These are phyloP conservation scores for Sugiyamaella chiloensis DNA, from an alignment of 805 yeast species.

Conservation along the genomic window DNA sequence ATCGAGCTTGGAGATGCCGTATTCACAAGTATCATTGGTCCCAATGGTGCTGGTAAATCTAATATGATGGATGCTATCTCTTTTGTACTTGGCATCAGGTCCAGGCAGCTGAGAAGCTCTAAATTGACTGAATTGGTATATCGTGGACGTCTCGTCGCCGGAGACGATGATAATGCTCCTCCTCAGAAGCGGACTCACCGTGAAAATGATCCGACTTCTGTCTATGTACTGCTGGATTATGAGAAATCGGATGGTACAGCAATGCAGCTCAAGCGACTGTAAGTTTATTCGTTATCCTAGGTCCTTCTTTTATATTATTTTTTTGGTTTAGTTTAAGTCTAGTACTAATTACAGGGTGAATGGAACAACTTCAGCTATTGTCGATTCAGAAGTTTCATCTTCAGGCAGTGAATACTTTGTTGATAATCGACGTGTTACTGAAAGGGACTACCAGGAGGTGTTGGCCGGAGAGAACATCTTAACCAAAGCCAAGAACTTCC, in stretches of 20 bases:
- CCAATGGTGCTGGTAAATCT: slow-evolving; percentile 98
- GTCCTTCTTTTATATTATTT: too few species aligned
- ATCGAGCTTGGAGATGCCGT: slow-evolving; percentile 76
- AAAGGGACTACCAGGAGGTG: slow-evolving; percentile 59
- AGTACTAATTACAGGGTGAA: slow-evolving; percentile 3
- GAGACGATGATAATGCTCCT: slow-evolving; percentile 26
- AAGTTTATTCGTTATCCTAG: too few species aligned
- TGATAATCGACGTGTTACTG: slow-evolving; percentile 57
- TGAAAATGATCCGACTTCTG: slow-evolving; percentile 45
- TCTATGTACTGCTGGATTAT: slow-evolving; percentile 77
- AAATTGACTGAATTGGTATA: slow-evolving; percentile 75
- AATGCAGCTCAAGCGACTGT: slow-evolving; percentile 58
- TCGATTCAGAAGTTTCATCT: neutral
- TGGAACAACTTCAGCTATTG: neutral
- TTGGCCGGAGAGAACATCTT: slow-evolving; percentile 77
- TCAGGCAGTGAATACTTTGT: slow-evolving; percentile 68
- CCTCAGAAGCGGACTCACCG: slow-evolving; percentile 22
- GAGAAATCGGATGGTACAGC: slow-evolving; percentile 56
- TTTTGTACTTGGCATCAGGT: slow-evolving; percentile 83
- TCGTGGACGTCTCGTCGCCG: slow-evolving; percentile 54
- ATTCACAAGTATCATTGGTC: slow-evolving; percentile 92
- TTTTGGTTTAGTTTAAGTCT: too few species aligned
- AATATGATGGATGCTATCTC: slow-evolving; percentile 97
- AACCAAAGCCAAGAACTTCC: slow-evolving; percentile 83
- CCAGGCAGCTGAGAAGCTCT: slow-evolving; percentile 70